Conservation (phyloP, 1,284 basidiomycete genomes). For the Ustilago shanxiensis region DNA sequence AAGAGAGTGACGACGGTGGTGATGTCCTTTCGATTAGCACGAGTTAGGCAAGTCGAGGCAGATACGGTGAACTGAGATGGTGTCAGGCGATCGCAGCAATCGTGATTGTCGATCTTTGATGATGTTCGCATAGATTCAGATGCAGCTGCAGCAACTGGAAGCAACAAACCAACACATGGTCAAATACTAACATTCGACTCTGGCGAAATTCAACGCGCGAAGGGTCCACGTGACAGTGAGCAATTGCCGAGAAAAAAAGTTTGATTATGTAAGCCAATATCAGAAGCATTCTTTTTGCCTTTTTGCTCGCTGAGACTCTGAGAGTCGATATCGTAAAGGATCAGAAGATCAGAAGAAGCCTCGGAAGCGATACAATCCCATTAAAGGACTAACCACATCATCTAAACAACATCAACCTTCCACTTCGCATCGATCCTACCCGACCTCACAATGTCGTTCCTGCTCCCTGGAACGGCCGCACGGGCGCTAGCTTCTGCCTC, state of each 20-base stretch:
- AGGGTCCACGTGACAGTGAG: slow-evolving; percentile 28
- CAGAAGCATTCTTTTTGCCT: background rate
- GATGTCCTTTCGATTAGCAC: too few species aligned
- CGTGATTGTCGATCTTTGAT: background rate
- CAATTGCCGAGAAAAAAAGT: too few species aligned
- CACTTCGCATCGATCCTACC: background rate
- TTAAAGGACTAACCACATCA: slow-evolving; percentile 2
- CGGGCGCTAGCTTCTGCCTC: slow-evolving; percentile 27
- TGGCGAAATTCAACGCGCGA: slow-evolving; percentile 31
- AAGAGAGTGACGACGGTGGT: background rate
- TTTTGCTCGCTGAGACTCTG: background rate
- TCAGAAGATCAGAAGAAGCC: background rate
- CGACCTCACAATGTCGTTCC: slow-evolving; percentile 21
- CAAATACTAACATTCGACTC: background rate
- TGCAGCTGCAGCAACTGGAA: background rate
- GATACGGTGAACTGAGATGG: background rate
- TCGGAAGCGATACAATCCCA: background rate
- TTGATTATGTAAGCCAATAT: slow-evolving; percentile 28
- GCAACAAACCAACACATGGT: slow-evolving; percentile 5
- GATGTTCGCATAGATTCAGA: background rate
- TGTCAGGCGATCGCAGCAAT: background rate
- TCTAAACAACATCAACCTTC: too few species aligned
- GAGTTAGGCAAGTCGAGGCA: background rate
- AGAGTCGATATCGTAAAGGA: slow-evolving; percentile 5
- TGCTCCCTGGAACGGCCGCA: slow-evolving; percentile 12